phyloP scores from a whole-genome alignment of 2,329 filamentous ascomycete genomes.

The Alternaria gansuensis region DNA sequence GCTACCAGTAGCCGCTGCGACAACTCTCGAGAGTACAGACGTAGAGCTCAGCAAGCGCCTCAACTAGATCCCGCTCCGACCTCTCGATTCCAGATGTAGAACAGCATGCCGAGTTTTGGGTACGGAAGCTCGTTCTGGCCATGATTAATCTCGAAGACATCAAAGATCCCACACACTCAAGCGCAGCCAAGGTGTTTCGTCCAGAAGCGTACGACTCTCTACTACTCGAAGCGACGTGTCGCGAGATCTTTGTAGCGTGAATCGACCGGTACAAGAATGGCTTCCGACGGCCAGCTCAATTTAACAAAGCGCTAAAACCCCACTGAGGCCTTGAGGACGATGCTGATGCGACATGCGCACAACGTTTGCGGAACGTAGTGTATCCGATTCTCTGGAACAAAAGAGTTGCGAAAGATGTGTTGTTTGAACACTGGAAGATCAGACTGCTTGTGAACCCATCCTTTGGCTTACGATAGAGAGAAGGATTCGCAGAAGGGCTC shows the following conservation, averaged over 20 bases:
- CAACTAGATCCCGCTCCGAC: conserved; percentile 6
- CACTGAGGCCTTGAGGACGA: conserved; percentile 4
- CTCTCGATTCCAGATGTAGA: conserved; percentile 6
- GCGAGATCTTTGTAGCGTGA: conserved; percentile 10
- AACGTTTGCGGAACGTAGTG: conserved; percentile 6
- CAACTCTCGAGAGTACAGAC: conserved; percentile 5
- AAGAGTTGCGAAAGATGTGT: conserved; percentile 7
- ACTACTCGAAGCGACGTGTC: conserved; percentile 4
- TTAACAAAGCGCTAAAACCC: conserved; percentile 16
- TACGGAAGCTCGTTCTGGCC: conserved; percentile 8
- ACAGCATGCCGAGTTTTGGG: conserved; percentile 7
- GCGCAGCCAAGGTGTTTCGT: conserved; percentile 2
- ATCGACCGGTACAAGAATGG: conserved; percentile 11
- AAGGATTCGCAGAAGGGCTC: conserved; percentile 10
- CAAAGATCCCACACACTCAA: conserved; percentile 6
- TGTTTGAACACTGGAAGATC: conserved; percentile 10
- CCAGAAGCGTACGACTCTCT: conserved; percentile 5
- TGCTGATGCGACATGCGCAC: not conserved
- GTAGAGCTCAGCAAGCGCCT: not conserved
- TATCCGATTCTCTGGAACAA: conserved; percentile 4
- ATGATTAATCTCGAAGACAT: conserved; percentile 11
- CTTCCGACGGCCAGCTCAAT: conserved; percentile 7
- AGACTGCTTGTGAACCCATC: conserved; percentile 5
- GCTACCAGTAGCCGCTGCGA: not conserved
- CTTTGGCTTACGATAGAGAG: conserved; percentile 10